Base-by-base conservation (phyloP, 306 rosid genomes). In the Spatholobus suberectus region DNA sequence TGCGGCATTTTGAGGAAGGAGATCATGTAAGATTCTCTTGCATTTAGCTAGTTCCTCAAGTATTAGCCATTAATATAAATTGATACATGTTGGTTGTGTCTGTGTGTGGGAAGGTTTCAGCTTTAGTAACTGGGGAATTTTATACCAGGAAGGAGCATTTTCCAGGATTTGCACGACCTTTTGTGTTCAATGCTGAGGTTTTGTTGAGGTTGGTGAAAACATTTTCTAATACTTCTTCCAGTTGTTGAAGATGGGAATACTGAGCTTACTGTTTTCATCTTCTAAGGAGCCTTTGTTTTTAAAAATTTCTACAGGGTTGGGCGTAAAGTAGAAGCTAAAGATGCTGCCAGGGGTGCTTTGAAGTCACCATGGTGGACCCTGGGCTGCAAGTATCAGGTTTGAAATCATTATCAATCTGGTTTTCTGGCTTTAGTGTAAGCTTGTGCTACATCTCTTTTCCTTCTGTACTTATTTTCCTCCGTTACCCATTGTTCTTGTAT, bases 301-400 rank as follows among this genome's bases (percentile, higher is more conserved):
- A 21, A 55, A 55, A 23, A 6, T 12, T 62, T 73, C 49, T 69
- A 75, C 75, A 96, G 99, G 87, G 97, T 92, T 79, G 97, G 98
- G 47, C 96, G 96, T 40, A 86, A 84, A 13, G 75, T 44, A 63
- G 99, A 96, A 93, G 96, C 98, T 65, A 96, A 91, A 85, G 98
- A 96, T 77, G 99, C 98, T 70, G 98, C 97, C 40, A 87, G 97
- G 82, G 98, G 94, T 26, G 98, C 99, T 78, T 85, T 95, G 85
- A 93, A 91, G 76, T 92, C 98, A 71, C 97, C 97, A 29, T 92
- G 99, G 98, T 96, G 99, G 98, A 96, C 99, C 70, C 85, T 96
- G n/a, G 97, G 98, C 41, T 96, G 98, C 85, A 87, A 77, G 73
- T 93, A 95, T 76, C 76, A 86, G 87, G 99, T 90, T 83, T 74